Conservation (phyloP, 1,139 yeast genomes). For the Ogataea hybrid region DNA sequence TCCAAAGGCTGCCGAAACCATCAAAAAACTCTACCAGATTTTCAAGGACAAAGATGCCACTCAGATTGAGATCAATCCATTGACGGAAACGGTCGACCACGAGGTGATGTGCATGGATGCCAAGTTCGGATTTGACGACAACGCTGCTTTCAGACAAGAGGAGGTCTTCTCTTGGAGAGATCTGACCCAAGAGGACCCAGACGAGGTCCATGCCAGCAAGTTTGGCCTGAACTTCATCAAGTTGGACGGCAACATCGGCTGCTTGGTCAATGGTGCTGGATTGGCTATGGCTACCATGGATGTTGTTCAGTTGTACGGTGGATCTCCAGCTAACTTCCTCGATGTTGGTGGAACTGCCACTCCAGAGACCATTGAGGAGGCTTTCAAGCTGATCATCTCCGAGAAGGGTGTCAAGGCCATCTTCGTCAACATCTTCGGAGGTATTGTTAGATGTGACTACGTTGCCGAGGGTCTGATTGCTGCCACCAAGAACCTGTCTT, state of each 20-base stretch:
- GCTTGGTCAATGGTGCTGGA: slow-evolving; percentile 99
- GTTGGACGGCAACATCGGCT: slow-evolving; percentile 97
- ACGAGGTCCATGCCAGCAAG: slow-evolving; percentile 89
- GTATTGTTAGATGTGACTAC: slow-evolving; percentile 98
- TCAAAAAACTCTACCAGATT: slow-evolving; percentile 83
- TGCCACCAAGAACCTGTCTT: slow-evolving; percentile 85
- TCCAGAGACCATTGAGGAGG: slow-evolving; percentile 96
- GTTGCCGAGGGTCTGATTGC: slow-evolving; percentile 97
- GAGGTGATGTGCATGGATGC: slow-evolving; percentile 98
- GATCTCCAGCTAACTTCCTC: slow-evolving; percentile 98
- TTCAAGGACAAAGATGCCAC: slow-evolving; percentile 93
- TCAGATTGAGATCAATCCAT: slow-evolving; percentile 98
- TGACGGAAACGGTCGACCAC: slow-evolving; percentile 89
- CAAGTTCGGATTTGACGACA: slow-evolving; percentile 96
- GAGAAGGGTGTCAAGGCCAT: slow-evolving; percentile 92
- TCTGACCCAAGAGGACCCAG: slow-evolving; percentile 95
- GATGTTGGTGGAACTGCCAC: slow-evolving; percentile 99
- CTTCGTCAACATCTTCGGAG: slow-evolving; percentile 98
- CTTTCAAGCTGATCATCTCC: slow-evolving; percentile 88
- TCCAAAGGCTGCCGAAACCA: slow-evolving; percentile 84
- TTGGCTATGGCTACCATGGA: slow-evolving; percentile 99
- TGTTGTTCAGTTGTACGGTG: slow-evolving; percentile 96
- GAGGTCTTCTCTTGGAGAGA: slow-evolving; percentile 98
- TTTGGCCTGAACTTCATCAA: slow-evolving; percentile 94
- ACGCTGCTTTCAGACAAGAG: slow-evolving; percentile 91